Conservation (phyloP, 2,329 filamentous ascomycete species). For the Onygenales sp. region DNA sequence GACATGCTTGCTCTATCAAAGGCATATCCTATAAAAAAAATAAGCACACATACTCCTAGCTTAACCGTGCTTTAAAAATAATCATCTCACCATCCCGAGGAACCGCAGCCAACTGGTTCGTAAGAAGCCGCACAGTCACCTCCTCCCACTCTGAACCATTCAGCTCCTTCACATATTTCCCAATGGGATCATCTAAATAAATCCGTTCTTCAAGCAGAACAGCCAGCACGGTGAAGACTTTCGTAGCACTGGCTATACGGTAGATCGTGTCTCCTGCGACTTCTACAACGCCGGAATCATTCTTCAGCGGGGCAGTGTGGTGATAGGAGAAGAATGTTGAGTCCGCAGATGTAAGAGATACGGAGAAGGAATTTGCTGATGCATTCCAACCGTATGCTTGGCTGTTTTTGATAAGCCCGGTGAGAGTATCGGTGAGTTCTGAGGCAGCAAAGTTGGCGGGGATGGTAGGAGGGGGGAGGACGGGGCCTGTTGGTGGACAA, state of each 20-base stretch:
- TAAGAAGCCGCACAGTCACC: neutral
- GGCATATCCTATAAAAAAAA: neutral
- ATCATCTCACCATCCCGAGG: slow-evolving; percentile 2
- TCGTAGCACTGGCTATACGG: slow-evolving; percentile 27
- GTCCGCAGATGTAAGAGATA: slow-evolving; percentile 30
- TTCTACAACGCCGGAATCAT: slow-evolving; percentile 24
- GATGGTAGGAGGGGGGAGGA: neutral
- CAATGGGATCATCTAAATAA: slow-evolving; percentile 21
- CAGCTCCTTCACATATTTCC: slow-evolving; percentile 24
- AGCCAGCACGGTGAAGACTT: slow-evolving; percentile 8
- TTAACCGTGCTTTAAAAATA: neutral
- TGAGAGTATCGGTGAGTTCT: neutral
- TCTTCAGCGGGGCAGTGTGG: slow-evolving; percentile 28
- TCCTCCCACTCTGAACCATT: slow-evolving; percentile 13
- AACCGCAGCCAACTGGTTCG: neutral
- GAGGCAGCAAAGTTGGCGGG: neutral
- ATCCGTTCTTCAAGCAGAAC: slow-evolving; percentile 5
- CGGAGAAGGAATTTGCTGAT: slow-evolving; percentile 26
- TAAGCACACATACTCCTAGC: neutral
- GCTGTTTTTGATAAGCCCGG: neutral
- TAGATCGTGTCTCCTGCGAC: slow-evolving; percentile 32
- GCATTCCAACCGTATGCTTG: neutral
- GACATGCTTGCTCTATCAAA: neutral
- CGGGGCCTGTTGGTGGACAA: slow-evolving; percentile 1
- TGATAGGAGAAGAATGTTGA: slow-evolving; percentile 29